Base-by-base conservation (phyloP, 1,139 yeast genomes). In the Geotrichum aggregatum region DNA sequence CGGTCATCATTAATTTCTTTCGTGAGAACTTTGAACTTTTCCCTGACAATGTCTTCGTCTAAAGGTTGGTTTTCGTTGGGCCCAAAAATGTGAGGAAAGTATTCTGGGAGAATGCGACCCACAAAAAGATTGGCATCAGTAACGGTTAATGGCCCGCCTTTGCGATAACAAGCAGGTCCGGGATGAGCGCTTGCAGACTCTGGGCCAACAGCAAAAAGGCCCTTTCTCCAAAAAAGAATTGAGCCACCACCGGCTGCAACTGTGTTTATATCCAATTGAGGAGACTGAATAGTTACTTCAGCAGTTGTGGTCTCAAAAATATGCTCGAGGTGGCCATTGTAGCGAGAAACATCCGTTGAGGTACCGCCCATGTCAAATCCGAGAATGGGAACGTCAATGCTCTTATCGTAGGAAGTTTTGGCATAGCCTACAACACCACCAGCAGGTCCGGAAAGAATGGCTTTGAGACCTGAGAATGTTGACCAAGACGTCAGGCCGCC, bases 281-380 rank as follows among this genome's bases (percentile, higher is more conserved):
- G 83, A 24, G 80, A 76, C 52, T 78, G 80, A 50, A 78, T 74
- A 11, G 78, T 75, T 35, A 78, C 78, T 30, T 80, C 79, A 10
- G 82, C 82, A 2, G 79, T 77, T 8, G 76, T 68, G 13, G 79
- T 76, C 59, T 78, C 82, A 59, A 77, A 77, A n/a, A 76, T 74
- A 50, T 76, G 78, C 56, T 78, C 82, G 44, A 71, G 69, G 14
- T 69, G 64, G 7, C 82, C 82, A 49, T 67, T 70, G 56, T 73
- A 76, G 28, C 79, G 63, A 2, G 80, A 76, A 4, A 78, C 83
- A 63, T 78, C 83, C 0, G 83, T 78, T 1, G 82, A 77, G 3
- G 83, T 78, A 31, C 83, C 83, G 24, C 83, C 83, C 82, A 78
- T 78, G 64, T 78, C 83, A 58, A 79, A 79, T 0, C 83, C 83